These are phyloP conservation scores for Pythium utonaiense DNA, from an alignment of 352 stramenopile genomes.

Conservation along the genomic window DNA sequence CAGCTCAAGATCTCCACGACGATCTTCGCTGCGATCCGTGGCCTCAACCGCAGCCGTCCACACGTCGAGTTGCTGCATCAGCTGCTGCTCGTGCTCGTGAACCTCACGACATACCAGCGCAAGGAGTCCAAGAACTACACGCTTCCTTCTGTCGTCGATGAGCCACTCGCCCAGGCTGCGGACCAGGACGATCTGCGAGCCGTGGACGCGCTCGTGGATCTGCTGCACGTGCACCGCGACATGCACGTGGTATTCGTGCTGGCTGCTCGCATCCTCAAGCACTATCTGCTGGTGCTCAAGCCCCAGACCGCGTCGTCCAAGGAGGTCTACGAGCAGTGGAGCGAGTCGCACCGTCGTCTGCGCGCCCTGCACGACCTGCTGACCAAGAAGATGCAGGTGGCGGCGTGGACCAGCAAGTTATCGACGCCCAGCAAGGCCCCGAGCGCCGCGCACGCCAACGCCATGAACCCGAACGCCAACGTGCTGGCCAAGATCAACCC, in stretches of 20 bases:
- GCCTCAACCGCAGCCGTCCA: slow-evolving; percentile 93
- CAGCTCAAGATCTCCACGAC: slow-evolving; percentile 82
- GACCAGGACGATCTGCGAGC: slow-evolving; percentile 58
- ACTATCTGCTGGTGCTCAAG: slow-evolving; percentile 42
- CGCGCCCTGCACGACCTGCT: slow-evolving; percentile 46
- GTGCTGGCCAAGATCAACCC: slow-evolving; percentile 70
- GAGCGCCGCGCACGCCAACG: neutral
- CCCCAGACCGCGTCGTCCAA: slow-evolving; percentile 13
- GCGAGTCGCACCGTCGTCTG: slow-evolving; percentile 50
- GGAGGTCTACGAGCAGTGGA: slow-evolving; percentile 35
- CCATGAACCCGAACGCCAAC: slow-evolving; percentile 33
- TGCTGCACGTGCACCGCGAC: slow-evolving; percentile 94
- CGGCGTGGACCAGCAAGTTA: slow-evolving; percentile 28
- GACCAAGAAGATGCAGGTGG: slow-evolving; percentile 54
- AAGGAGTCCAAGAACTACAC: slow-evolving; percentile 43
- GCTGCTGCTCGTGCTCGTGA: slow-evolving; percentile 77
- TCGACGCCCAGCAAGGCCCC: slow-evolving; percentile 18
- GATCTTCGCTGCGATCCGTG: slow-evolving; percentile 90
- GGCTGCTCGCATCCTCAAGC: slow-evolving; percentile 51
- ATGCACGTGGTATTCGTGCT: slow-evolving; percentile 83
- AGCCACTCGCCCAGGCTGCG: slow-evolving; percentile 11
- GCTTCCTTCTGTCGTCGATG: slow-evolving; percentile 15
- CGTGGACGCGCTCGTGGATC: slow-evolving; percentile 89
- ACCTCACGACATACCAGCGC: slow-evolving; percentile 79
- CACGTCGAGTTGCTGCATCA: slow-evolving; percentile 94